A percentile compares a stretch with the other conserved stretches of the same genome.
Conservation (phyloP, 2,329 filamentous ascomycete genomes). For the Pseudocercospora crystallina region DNA sequence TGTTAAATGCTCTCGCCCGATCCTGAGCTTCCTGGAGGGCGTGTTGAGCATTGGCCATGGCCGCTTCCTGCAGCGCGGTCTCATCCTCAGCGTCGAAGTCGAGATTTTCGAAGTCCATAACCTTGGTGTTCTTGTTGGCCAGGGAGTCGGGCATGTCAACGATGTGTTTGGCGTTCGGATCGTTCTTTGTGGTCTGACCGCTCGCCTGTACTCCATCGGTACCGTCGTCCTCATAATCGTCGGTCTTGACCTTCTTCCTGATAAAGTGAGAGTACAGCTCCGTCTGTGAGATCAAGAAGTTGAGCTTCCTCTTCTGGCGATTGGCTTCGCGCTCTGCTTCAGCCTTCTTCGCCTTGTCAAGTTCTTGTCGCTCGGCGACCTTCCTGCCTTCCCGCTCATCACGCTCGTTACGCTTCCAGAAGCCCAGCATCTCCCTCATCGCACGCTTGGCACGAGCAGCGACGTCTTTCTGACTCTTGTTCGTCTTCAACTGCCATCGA, state of each 20-base stretch:
- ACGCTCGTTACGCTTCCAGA: conserved; percentile 98
- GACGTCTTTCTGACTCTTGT: conserved; percentile 97
- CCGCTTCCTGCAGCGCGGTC: conserved; percentile 73
- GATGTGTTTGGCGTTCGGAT: conserved; percentile 43
- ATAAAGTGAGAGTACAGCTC: conserved; percentile 99
- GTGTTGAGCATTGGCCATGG: conserved; percentile 92
- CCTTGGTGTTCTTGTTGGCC: conserved; percentile 61
- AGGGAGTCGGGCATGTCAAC: conserved; percentile 51
- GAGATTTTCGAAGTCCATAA: conserved; percentile 90
- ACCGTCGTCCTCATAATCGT: conserved; percentile 87
- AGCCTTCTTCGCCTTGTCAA: conserved; percentile 93
- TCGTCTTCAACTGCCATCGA: conserved; percentile 94
- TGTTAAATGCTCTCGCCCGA: conserved; percentile 90
- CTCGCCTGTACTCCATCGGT: conserved; percentile 62
- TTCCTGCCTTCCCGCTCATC: conserved; percentile 94
- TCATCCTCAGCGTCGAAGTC: conserved; percentile 97
- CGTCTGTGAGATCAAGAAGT: conserved; percentile 98
- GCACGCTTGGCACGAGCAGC: conserved; percentile 95
- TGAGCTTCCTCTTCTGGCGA: conserved; percentile 96
- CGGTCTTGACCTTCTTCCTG: conserved; percentile 97
- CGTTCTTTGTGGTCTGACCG: conserved; percentile 47
- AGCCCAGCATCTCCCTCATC: conserved; percentile 99
- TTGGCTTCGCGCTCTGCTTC: conserved; percentile 97
- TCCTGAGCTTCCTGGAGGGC: conserved; percentile 93
- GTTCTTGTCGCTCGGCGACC: conserved; percentile 89